Conservation (phyloP, 164 flowering plant species). For the Chimonanthus salicifolius region DNA sequence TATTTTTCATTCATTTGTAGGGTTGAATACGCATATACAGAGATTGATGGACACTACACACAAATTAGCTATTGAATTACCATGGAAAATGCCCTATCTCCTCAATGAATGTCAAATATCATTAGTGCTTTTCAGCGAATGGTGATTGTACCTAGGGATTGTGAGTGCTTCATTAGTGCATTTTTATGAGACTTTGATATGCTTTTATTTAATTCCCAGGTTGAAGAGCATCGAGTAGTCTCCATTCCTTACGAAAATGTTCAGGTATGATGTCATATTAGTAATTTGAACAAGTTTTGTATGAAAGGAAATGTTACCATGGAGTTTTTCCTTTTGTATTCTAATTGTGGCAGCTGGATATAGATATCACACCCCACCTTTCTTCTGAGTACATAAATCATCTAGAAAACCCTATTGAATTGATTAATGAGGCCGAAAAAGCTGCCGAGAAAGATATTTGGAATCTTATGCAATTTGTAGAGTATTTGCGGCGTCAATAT, state of each 20-base stretch:
- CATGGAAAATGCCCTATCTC: background rate
- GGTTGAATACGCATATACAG: too few species aligned
- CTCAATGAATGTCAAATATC: background rate
- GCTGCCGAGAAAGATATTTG: constrained; percentile 79
- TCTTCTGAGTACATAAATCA: constrained; percentile 91
- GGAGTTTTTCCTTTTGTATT: too few species aligned
- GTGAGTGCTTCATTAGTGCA: background rate
- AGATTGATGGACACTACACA: too few species aligned
- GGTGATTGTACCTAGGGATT: background rate
- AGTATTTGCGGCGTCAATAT: constrained; percentile 75
- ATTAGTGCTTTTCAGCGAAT: background rate
- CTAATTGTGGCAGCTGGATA: constrained; percentile 57
- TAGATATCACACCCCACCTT: constrained; percentile 67
- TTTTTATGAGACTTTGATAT: constrained; percentile 8
- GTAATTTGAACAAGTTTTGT: too few species aligned
- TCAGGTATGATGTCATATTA: constrained; percentile 39
- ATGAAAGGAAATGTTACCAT: too few species aligned
- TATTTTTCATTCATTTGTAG: too few species aligned
- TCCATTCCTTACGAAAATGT: constrained; percentile 74
- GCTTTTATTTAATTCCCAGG: constrained; percentile 39
- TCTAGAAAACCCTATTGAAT: constrained; percentile 84
- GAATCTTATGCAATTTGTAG: constrained; percentile 84
- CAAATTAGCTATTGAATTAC: too few species aligned
- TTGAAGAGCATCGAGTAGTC: constrained; percentile 72
- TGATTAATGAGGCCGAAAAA: constrained; percentile 68